Evolutionary conservation across 2,329 filamentous ascomycete genomes (phyloP).

Genomic region (Aureobasidium sp.): DNA sequence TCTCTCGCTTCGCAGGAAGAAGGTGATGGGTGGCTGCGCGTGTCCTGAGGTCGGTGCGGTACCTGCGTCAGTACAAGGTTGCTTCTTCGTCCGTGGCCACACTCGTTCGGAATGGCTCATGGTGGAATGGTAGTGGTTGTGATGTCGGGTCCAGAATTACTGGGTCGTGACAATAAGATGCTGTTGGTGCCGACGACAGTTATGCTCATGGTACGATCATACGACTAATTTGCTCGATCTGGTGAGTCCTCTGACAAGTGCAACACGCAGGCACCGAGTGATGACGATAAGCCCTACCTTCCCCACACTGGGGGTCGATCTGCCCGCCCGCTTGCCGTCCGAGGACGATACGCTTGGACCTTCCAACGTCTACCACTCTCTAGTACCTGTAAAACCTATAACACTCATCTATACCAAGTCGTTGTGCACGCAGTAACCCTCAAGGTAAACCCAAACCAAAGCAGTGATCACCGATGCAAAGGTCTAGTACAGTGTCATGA

Average conservation of each 20-base stretch:
- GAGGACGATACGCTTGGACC: too few species aligned
- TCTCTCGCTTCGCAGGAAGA: slow-evolving; percentile 50
- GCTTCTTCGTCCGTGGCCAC: background rate
- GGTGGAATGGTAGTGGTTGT: background rate
- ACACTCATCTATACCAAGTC: too few species aligned
- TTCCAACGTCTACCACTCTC: too few species aligned
- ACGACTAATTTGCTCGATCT: background rate
- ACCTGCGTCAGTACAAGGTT: slow-evolving; percentile 7
- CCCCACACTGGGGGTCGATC: too few species aligned
- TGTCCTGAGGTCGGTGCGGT: slow-evolving; percentile 15
- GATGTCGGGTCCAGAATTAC: too few species aligned
- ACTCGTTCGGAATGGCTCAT: background rate
- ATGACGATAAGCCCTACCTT: too few species aligned
- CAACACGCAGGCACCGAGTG: background rate
- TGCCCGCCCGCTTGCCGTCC: too few species aligned
- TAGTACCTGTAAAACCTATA: too few species aligned
- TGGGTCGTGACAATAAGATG: too few species aligned
- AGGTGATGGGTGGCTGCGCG: slow-evolving; percentile 43
- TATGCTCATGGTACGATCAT: background rate
- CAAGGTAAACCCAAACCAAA: too few species aligned
- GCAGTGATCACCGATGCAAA: too few species aligned
- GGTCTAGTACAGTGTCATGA: background rate
- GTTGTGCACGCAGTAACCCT: too few species aligned
- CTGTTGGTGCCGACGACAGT: background rate
- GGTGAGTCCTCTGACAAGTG: background rate